A percentile compares a stretch with the other conserved stretches of the same genome.
These are phyloP conservation scores for Silene vulgaris DNA, from an alignment of 179 eudicot genomes.

Conservation along the genomic window DNA sequence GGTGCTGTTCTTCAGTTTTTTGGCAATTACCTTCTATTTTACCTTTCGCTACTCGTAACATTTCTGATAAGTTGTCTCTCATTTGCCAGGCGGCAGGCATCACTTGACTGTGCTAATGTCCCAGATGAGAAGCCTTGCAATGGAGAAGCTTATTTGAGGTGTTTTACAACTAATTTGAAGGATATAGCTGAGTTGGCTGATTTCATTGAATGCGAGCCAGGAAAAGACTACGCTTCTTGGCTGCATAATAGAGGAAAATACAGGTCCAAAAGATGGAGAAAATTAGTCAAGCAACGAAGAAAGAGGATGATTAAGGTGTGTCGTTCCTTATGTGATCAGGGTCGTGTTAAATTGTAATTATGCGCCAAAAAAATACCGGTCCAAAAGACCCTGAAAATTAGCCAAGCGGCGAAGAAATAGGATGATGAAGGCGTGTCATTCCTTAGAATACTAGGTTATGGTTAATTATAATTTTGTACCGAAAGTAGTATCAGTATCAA, in stretches of 20 bases:
- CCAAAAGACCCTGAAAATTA: slow-evolving; percentile 37
- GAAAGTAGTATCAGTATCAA: background rate
- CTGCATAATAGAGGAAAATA: slow-evolving; percentile 36
- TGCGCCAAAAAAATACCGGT: slow-evolving; percentile 25
- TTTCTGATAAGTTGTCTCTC: background rate
- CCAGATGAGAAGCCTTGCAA: slow-evolving; percentile 39
- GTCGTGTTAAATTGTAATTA: background rate
- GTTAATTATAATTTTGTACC: background rate
- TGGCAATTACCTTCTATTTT: background rate
- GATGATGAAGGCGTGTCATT: slow-evolving; percentile 44
- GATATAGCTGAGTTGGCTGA: slow-evolving; percentile 52
- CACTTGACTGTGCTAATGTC: slow-evolving; percentile 12
- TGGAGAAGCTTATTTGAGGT: slow-evolving; percentile 48
- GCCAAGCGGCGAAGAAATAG: slow-evolving; percentile 36
- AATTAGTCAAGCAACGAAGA: slow-evolving; percentile 36
- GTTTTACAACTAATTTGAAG: slow-evolving; percentile 16
- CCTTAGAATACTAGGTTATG: background rate
- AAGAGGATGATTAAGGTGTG: slow-evolving; percentile 44
- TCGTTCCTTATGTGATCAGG: slow-evolving; percentile 21
- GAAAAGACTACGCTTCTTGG: slow-evolving; percentile 62
- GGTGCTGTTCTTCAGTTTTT: background rate
- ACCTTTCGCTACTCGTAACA: background rate
- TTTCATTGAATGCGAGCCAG: slow-evolving; percentile 57
- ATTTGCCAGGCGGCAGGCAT: slow-evolving; percentile 16
- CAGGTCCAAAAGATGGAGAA: slow-evolving; percentile 38